Base-by-base conservation (phyloP, 2,329 filamentous ascomycete genomes). In the Alternaria viburni region DNA sequence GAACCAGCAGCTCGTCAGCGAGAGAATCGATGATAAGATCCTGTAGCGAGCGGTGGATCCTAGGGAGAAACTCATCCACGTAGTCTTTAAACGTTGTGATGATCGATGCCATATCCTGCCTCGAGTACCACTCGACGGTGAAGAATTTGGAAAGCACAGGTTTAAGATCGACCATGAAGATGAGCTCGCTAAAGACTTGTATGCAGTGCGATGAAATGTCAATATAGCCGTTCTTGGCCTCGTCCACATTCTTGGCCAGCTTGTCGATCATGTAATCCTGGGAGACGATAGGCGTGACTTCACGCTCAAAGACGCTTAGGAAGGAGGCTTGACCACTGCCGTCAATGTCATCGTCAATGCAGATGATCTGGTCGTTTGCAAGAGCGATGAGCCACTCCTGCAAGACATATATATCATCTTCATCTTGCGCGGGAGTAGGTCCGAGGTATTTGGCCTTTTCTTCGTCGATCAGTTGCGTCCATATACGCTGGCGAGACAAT, bases 291-390 rank as follows among this genome's bases (percentile, higher is more conserved):
- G 91, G 86, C 76, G 93, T 91, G 76, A 96, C 91, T 74, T 96
- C 93, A 71, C 90, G 88, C 71, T 89, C 89, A 87, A 97, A 97
- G 74, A 91, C 90, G 5, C 92, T 90, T 54, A 98, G 86, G 82
- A 97, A 97, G 28, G 91, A 92, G 25, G 91, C 84, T 30, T 91
- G 89, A 63, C 88, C 88, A 57, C 89, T 67, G 19, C 61, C 54
- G 26, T 77, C 88, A 76, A 86, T 82, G 41, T 79, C 78, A 58
- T 98, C 96, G 79, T 98, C 96, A 74, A 99, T 97, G 80, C 93
- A 97, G 60, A 94, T 94, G 77, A 99, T 98, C 80, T 99, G 96
- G 81, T 99, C 96, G 82, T 99, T 99, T 71, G 96, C 96, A 61
- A 96, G 93, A 49, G 96, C 94, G 57, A 99, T 90, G 59, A 99